Evolutionary conservation across 2,329 filamentous ascomycete species (phyloP).

Genomic region (Cytospora piceicola): DNA sequence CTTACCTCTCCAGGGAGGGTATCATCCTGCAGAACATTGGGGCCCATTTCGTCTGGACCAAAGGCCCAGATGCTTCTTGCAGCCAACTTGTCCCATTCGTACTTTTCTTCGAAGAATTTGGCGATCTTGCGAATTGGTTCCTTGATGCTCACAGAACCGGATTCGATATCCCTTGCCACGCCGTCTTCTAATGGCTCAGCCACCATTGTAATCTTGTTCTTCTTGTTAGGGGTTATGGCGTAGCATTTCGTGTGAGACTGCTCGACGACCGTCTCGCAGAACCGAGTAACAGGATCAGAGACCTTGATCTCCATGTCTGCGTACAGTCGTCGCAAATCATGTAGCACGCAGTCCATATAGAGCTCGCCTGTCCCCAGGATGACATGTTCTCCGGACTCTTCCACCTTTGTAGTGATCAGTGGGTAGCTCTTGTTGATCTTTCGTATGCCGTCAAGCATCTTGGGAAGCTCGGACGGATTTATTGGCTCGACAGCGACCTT

Average conservation of each 20-base stretch:
- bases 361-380: conserved; percentile 93
- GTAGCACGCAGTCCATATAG: conserved; percentile 99
- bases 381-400: conserved; percentile 96
- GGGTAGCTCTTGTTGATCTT: conserved; percentile 99
- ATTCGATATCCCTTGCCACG: conserved; percentile 93
- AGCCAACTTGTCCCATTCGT: conserved; percentile 94
- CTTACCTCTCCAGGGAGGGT: conserved; percentile 84
- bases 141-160: conserved; percentile 85
- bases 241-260: conserved; percentile 98
- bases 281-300: conserved; percentile 94
- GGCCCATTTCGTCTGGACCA: conserved; percentile 90
- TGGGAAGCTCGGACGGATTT: conserved; percentile 95
- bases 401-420: conserved; percentile 92
- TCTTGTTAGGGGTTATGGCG: conserved; percentile 96
- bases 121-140: conserved; percentile 92
- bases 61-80: conserved; percentile 98
- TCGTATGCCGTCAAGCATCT: conserved; percentile 95
- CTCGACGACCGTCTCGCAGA: conserved; percentile 97
- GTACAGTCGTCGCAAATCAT: conserved; percentile 90
- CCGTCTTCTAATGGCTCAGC: conserved; percentile 94
- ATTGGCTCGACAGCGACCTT: conserved; percentile 98
- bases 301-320: conserved; percentile 99
- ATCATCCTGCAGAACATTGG: conserved; percentile 96
- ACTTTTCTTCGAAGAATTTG: conserved; percentile 96
- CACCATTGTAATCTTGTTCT: conserved; percentile 99